Evolutionary conservation across 805 yeast species (phyloP), one percentile per base, ranked within the genome.

Genomic region (Metschnikowia shivogae): DNA sequence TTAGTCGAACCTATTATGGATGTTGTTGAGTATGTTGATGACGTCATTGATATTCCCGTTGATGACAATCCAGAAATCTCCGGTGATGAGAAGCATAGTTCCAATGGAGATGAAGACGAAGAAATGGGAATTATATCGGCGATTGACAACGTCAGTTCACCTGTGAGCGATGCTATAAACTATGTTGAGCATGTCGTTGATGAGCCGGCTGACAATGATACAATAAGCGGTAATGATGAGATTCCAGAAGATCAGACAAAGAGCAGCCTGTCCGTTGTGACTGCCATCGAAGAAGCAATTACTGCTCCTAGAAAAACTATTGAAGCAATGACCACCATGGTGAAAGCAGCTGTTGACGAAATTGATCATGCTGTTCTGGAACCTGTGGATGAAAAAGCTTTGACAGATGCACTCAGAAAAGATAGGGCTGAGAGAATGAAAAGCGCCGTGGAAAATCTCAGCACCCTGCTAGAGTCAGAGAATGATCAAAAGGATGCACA

Each of bases 331-430:
- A 1, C 26, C 26, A 22, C 26, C 4, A 22, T 22, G 26, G 26
- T 22, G 6, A 22, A 22, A 29, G 13, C 34, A 19, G 26, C 34
- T 9, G 14, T 37, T 12, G 27, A 31, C 20, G 13, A 20, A 12
- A 31, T 39, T n/a, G 24, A 39, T 24, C 29, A 39, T 10, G 36
- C 22, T 22, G 6, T 39, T 39, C 42, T 30, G 32, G 42, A 39
- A 28, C 42, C 42, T 13, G 30, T 39, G 22, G 35, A 39, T 31
- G 30, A 39, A 11, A n/a, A 39, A 22, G 6, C 11, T 10, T 11
- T 24, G n/a, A 12, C 19, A 32, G 43, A 32, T 14, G 20, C 29
- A n/a, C 8, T 17, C 20, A 26, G 35, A 33, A 17, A 39, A 6
- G 26, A 26, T 9, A 11, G 35, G 14, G 14, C 24, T 6, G 24